These are phyloP conservation scores for Prosopis cineraria DNA, from an alignment of 306 rosid species.

Conservation along the genomic window DNA sequence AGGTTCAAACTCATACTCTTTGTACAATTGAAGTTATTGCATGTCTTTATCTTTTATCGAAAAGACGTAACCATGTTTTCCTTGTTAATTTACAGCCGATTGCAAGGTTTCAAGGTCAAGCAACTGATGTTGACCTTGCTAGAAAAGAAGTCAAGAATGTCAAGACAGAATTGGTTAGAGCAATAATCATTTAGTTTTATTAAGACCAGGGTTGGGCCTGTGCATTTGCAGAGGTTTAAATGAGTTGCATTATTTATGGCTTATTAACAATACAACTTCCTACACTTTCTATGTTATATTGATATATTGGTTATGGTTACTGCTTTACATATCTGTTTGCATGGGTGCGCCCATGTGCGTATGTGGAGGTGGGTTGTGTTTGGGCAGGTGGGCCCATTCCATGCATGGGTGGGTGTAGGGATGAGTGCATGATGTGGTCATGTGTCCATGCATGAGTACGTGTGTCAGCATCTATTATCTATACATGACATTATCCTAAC, in stretches of 20 bases:
- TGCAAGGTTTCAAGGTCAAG: slow-evolving; percentile 95
- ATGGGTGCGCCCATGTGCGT: background rate
- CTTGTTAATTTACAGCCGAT: slow-evolving; percentile 71
- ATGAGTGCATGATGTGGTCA: background rate
- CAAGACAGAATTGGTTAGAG: slow-evolving; percentile 81
- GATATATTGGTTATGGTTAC: background rate
- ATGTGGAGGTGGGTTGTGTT: too few relatives aligned
- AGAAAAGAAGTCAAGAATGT: slow-evolving; percentile 78
- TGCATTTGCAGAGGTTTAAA: background rate
- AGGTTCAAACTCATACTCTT: slow-evolving; percentile 55
- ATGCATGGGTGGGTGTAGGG: background rate
- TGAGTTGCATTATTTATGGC: background rate
- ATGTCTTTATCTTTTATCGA: slow-evolving; percentile 11
- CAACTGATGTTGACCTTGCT: slow-evolving; percentile 77
- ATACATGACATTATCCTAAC: slow-evolving; percentile 22
- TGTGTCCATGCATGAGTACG: background rate
- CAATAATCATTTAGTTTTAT: slow-evolving; percentile 19
- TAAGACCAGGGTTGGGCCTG: background rate
- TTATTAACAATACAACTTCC: background rate
- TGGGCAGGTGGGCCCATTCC: background rate
- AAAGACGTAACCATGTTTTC: slow-evolving; percentile 18
- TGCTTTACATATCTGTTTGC: background rate
- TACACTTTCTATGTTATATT: background rate
- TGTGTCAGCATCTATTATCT: slow-evolving; percentile 13
- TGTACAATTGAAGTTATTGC: background rate